Evolutionary conservation across 208 protist species (phyloP), one percentile per base, ranked within the genome.

Genomic region (Wallacemonas collosoma): DNA sequence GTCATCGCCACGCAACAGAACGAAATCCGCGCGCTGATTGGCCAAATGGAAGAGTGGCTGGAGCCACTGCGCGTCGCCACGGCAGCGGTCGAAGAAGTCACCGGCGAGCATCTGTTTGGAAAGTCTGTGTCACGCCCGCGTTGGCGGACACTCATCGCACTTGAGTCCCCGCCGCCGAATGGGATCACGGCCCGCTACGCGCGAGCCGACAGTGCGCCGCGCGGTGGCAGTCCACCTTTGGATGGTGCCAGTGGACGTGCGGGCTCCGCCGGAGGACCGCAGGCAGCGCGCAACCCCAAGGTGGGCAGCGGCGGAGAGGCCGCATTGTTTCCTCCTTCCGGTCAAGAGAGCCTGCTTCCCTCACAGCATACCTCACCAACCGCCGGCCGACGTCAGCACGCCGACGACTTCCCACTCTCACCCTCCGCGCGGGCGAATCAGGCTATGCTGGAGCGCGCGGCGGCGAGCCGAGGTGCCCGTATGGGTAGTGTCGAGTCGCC

Each of bases 21-120:
- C 43, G 79, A 88, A 64, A 83, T 84, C 15, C 26, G 51, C 53
- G 41, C 82, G 39, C 60, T 92, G 15, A 72, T 80, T 2, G 26
- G 48, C 36, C 73, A 74, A 36, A 79, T 93, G 76, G 64, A 76
- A 56, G 48, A 51, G 41, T 83, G 80, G 44, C 35, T 80, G 3
- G 69, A 76, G 47, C 73, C 80, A 43, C 8, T 86, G 26, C 58
- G 61, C 8, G 40, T 15, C 35, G 65, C 67, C 36, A 55, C 35
- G 51, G 57, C 14, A 6, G 62, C 47, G 40, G 51, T 71, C 35
- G 35, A 11, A 47, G 71, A 81, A 44, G 51, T 50, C 38, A 56
- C 41, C 44, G 55, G 43, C 35, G 68, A 61, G 40, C 47, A 47
- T 9, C 55, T 50, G 14, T 54, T 66, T 36, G 58, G 45, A n/a